These are phyloP conservation scores for Nymphaea thermarum DNA, from an alignment of 164 flowering plant genomes.

Conservation along the genomic window DNA sequence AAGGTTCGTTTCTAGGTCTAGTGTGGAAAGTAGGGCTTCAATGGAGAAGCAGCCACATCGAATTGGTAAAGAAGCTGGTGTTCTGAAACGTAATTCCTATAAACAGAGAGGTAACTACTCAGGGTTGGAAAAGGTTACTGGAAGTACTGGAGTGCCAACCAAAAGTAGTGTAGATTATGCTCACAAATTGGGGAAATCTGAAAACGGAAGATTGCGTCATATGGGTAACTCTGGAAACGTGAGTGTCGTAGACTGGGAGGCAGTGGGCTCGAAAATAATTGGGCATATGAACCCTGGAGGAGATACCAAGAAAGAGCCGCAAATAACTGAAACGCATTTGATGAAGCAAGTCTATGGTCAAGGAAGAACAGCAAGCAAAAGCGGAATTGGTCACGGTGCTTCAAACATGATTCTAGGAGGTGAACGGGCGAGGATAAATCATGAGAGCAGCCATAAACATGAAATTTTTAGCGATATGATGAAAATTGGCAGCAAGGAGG, in stretches of 20 bases:
- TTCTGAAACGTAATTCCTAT: no score
- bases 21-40: background rate
- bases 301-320: background rate
- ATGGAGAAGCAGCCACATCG: background rate
- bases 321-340: background rate
- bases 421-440: background rate
- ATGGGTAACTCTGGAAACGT: background rate
- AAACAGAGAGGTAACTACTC: background rate
- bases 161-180: no score
- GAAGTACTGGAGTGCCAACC: background rate
- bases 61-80: no score
- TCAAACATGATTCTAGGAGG: background rate
- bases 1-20: background rate
- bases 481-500: background rate
- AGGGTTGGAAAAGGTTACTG: background rate
- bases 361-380: background rate
- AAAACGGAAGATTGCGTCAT: background rate
- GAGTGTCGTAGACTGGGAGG: background rate
- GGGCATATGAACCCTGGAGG: background rate
- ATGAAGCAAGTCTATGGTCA: background rate
- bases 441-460: background rate
- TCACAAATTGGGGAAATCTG: background rate
- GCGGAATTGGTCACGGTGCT: background rate
- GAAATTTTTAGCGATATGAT: background rate
- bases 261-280: background rate